Base-by-base conservation (phyloP, 495 filamentous ascomycete genomes). In the Hyaloscypha variabilis region DNA sequence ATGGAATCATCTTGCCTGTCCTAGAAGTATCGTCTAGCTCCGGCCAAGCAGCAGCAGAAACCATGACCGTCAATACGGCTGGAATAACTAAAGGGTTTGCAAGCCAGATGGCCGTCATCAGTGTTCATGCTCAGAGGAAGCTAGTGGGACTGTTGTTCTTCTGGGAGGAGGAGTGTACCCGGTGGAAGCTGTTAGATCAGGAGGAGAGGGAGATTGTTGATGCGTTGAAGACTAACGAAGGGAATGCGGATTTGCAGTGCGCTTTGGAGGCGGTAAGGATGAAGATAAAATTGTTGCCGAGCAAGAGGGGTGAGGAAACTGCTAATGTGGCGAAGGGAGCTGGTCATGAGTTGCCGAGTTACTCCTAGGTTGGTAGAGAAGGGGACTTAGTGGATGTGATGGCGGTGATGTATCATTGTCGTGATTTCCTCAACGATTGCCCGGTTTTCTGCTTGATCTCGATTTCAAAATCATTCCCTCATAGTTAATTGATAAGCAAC, bases 101-200 rank as follows among this genome's bases (percentile, higher is more conserved):
- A 14, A 63, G 65, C 65, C 73, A 75, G 29, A 51, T 73, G 10
- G 36, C 69, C 1, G 55, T 58, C 3, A 71, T 76, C 53, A 65
- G 60, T 28, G 63, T 67, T 8, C 71, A 73, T 57, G 69, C 69
- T 25, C 74, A 76, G 62, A 61, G 72, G 46, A 75, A 72, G 56
- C 52, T 76, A 23, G 65, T 76, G 17, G 68, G 68, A 13, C 23
- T 76, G 65, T 51, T 76, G 42, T 75, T 76, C 64, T 75, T 75
- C 50, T 76, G 74, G 74, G 74, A 76, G 62, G 74, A 76, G 54
- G 74, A 76, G 60, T 70, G 69, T 60, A 67, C 64, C 60, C 53
- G 74, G 30, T 72, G 68, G 69, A 68, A 63, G 26, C 25, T 73
- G 58, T 64, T 76, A n/a, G 67, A 67, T 61, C 26, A 52, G 4